Evolutionary conservation across 345 rosid genomes (phyloP), one percentile per base, ranked within the genome.

Genomic region (Syzygium jambos): DNA sequence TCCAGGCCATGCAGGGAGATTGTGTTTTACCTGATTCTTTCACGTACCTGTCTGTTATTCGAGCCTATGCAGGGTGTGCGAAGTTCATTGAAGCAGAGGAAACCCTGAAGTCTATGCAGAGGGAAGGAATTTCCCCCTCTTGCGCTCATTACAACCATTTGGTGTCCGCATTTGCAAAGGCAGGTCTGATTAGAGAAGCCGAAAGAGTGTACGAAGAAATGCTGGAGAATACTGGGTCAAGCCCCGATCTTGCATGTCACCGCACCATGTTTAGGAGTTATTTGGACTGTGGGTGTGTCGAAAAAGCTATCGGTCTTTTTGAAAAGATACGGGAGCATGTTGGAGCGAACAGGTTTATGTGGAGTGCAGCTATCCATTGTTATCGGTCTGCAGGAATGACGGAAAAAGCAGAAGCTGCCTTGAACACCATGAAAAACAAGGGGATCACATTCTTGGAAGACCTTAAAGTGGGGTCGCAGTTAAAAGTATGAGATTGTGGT

Each of bases 31-130:
- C 93, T 3, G 93, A 95, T 89, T 91, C 95, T 46, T 88, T 85
- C 89, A 87, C 91, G 41, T 95, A 93, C 88, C 96, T 94, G 86
- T 88, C 94, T 27, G 73, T 93, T n/a, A 73, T 95, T 88, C 96
- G 86, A 89, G 93, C 95, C 53, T 96, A 95, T 84, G 86, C 94
- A 1, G 91, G 86, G 91, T 88, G 91, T 86, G 92, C 87, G 73
- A 94, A 95, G 88, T 92, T 85, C 89, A 23, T 56, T 5, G 94
- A 95, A 92, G 98, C 96, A 43, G 96, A 95, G 93, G 93, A 93
- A 87, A 90, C 88, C 53, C 87, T 95, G 21, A 89, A 86, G 87
- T 87, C 86, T 84, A 92, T 96, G 95, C 90, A 86, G 91, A 91
- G 89, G 87, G 92, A 90, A 90, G 94, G 93, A 52, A 89, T 95